Conservation (phyloP, 2,329 filamentous ascomycete genomes). For the Anisogramma anomala region DNA sequence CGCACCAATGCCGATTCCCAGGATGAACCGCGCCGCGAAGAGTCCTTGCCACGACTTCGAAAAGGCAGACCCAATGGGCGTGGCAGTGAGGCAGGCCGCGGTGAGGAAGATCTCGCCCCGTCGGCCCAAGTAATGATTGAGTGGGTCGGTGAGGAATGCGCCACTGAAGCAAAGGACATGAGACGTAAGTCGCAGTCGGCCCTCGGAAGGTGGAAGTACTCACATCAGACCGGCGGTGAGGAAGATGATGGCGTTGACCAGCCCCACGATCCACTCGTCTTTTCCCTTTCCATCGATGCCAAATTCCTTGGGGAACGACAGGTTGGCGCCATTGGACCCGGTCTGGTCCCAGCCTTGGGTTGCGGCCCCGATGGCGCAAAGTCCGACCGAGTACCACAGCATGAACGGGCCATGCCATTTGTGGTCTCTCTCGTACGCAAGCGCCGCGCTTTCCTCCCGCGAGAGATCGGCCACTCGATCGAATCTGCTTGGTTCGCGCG, state of each 20-base stretch:
- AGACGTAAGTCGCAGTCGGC: neutral
- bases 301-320: slow-evolving; percentile 47
- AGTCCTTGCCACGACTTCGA: slow-evolving; percentile 62
- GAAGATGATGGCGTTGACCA: slow-evolving; percentile 48
- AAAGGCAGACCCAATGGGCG: slow-evolving; percentile 60
- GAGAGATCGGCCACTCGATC: slow-evolving; percentile 39
- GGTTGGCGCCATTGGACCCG: slow-evolving; percentile 34
- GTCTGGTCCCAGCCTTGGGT: slow-evolving; percentile 37
- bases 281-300: slow-evolving; percentile 29
- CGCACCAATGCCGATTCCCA: slow-evolving; percentile 13
- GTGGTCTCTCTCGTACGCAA: slow-evolving; percentile 53
- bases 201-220: slow-evolving; percentile 23
- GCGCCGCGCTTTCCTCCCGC: slow-evolving; percentile 42
- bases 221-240: slow-evolving; percentile 47
- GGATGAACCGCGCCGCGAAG: slow-evolving; percentile 51
- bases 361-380: slow-evolving; percentile 45
- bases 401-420: slow-evolving; percentile 54
- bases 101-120: slow-evolving; percentile 61
- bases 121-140: slow-evolving; percentile 34
- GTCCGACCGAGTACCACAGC: slow-evolving; percentile 50
- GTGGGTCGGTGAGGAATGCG: slow-evolving; percentile 42
- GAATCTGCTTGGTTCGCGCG: slow-evolving; percentile 53
- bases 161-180: neutral
- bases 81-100: slow-evolving; percentile 58
- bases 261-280: slow-evolving; percentile 43